Evolutionary conservation across 257 asterid species (phyloP).

Genomic region (Fraxinus quadrangulata): DNA sequence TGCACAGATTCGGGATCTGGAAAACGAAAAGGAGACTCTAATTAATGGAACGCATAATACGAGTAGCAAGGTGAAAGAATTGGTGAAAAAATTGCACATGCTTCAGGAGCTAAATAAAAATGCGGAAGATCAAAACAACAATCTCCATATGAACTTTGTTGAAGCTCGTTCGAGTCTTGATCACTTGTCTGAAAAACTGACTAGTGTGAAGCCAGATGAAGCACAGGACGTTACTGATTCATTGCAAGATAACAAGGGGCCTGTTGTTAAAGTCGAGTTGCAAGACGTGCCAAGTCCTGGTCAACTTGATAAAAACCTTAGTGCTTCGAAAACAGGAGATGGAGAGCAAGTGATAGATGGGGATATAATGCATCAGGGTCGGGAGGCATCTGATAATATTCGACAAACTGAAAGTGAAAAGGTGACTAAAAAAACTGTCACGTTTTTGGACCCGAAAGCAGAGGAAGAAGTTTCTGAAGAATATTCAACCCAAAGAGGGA

Average conservation of each 20-base stretch:
- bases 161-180: slow-evolving; percentile 41
- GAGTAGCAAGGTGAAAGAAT: slow-evolving; percentile 33
- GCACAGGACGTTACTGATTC: slow-evolving; percentile 33
- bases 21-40: slow-evolving; percentile 37
- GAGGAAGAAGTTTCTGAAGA: slow-evolving; percentile 11
- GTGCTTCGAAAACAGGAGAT: slow-evolving; percentile 19
- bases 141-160: slow-evolving; percentile 41
- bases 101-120: slow-evolving; percentile 52
- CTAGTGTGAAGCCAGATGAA: slow-evolving; percentile 50
- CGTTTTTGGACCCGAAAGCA: slow-evolving; percentile 20
- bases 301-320: slow-evolving; percentile 1
- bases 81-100: slow-evolving; percentile 47
- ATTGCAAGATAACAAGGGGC: not conserved
- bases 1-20: slow-evolving; percentile 42
- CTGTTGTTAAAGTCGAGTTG: not conserved
- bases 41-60: slow-evolving; percentile 22
- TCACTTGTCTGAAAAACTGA: slow-evolving; percentile 38
- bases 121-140: slow-evolving; percentile 36
- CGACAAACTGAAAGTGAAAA: slow-evolving; percentile 12
- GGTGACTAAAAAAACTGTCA: slow-evolving; percentile 2
- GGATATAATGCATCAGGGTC: slow-evolving; percentile 7
- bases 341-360: slow-evolving; percentile 33
- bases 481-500: not conserved
- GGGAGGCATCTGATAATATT: slow-evolving; percentile 9
- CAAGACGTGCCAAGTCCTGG: slow-evolving; percentile 7